Conservation (phyloP, 768 basidiomycete species). For the Favolaschia claudopus region DNA sequence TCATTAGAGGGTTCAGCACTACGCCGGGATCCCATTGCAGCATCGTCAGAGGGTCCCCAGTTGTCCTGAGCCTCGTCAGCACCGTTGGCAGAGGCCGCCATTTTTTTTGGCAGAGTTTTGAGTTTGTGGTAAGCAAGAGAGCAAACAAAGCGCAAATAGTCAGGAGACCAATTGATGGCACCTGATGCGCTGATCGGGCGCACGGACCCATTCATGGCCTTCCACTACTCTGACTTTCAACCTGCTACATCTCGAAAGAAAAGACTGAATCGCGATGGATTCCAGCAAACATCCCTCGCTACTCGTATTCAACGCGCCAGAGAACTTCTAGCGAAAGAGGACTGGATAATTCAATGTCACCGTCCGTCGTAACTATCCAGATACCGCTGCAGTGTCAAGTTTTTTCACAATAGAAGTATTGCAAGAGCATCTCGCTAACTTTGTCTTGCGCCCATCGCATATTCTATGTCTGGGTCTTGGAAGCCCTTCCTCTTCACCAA, state of each 20-base stretch:
- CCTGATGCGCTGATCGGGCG: too few species aligned
- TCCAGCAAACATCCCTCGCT: conserved; percentile 41
- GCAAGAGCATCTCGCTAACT: conserved; percentile 38
- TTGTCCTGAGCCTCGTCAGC: conserved; percentile 40
- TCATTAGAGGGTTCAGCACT: conserved; percentile 53
- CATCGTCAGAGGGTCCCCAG: conserved; percentile 62
- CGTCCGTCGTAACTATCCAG: conserved; percentile 49
- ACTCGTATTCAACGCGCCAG: conserved; percentile 50
- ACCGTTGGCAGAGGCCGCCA: conserved; percentile 26
- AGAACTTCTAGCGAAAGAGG: conserved; percentile 55
- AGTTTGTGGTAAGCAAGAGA: background rate
- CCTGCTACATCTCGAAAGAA: conserved; percentile 61
- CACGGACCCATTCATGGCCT: background rate
- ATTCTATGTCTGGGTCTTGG: conserved; percentile 79
- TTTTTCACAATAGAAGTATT: conserved; percentile 42
- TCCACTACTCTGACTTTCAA: conserved; percentile 24
- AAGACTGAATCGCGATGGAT: conserved; percentile 47
- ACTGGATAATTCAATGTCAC: conserved; percentile 64
- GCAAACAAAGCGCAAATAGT: background rate
- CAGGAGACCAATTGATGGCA: background rate
- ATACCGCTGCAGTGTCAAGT: background rate
- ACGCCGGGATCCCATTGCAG: conserved; percentile 49
- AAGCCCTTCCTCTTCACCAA: conserved; percentile 68
- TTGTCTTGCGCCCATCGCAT: conserved; percentile 35
- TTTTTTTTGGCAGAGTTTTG: conserved; percentile 3